Percentiles rank a stretch among this genome's conserved stretches.
Evolutionary conservation across 192 early-diverging fungal species (phyloP).

Genomic region (Physocladia obscura): DNA sequence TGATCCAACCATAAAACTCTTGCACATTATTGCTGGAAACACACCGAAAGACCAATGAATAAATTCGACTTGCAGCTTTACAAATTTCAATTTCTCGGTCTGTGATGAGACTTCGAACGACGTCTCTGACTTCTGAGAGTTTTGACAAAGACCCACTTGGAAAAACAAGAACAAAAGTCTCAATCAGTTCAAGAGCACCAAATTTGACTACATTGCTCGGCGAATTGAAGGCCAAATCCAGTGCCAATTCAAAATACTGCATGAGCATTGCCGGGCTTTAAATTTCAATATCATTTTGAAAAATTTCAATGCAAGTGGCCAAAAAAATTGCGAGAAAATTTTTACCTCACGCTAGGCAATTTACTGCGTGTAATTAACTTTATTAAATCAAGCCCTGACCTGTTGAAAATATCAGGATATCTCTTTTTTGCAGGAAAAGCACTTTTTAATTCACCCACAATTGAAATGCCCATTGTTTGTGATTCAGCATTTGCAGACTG

Average conservation of each 20-base stretch:
- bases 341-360: constrained; percentile 43
- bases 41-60: constrained; percentile 50
- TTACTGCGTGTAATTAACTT: constrained; percentile 46
- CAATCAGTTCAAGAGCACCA: constrained; percentile 51
- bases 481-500: constrained; percentile 51
- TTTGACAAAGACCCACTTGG: constrained; percentile 48
- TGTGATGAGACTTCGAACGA: constrained; percentile 42
- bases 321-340: background rate
- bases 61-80: constrained; percentile 44
- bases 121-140: constrained; percentile 51
- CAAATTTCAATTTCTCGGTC: constrained; percentile 45
- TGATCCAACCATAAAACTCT: constrained; percentile 39
- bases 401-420: constrained; percentile 12
- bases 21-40: constrained; percentile 31
- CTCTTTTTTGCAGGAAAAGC: no score
- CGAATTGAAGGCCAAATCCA: constrained; percentile 54
- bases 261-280: constrained; percentile 41
- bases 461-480: constrained; percentile 59
- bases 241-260: constrained; percentile 51
- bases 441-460: constrained; percentile 38
- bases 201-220: constrained; percentile 50
- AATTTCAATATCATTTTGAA: background rate
- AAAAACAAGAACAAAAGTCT: constrained; percentile 53
- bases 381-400: constrained; percentile 58
- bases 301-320: background rate